Evolutionary conservation across 805 yeast genomes (phyloP).

Genomic region (Candida rishiriensis): DNA sequence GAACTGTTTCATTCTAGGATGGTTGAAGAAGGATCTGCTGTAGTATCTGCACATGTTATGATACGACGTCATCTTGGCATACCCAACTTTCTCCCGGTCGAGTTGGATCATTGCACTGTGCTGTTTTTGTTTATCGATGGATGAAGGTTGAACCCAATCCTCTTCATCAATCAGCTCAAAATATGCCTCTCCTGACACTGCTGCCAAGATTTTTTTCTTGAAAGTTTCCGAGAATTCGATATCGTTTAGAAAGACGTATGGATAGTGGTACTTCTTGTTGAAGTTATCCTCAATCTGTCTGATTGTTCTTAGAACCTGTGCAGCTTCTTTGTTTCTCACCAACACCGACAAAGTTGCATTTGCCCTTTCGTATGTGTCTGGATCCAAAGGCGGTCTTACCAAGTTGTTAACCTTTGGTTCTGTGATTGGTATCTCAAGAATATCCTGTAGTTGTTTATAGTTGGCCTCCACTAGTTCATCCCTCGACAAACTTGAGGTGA

Average conservation of each 20-base stretch:
- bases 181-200: constrained; percentile 39
- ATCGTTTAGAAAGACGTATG: constrained; percentile 79
- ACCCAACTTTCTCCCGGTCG: constrained; percentile 40
- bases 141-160: constrained; percentile 44
- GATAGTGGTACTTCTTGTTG: constrained; percentile 68
- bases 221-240: constrained; percentile 57
- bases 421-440: constrained; percentile 33
- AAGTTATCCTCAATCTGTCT: constrained; percentile 57
- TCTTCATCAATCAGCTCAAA: constrained; percentile 49
- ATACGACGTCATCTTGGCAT: constrained; percentile 59
- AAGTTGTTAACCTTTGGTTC: constrained; percentile 45
- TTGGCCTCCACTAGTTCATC: constrained; percentile 36
- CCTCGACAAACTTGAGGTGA: constrained; percentile 9
- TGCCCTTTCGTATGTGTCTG: constrained; percentile 38
- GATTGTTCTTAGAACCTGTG: constrained; percentile 48
- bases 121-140: constrained; percentile 36
- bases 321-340: constrained; percentile 64
- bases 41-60: constrained; percentile 86
- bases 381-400: constrained; percentile 23
- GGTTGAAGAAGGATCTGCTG: constrained; percentile 57
- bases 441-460: constrained; percentile 32
- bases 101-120: constrained; percentile 33
- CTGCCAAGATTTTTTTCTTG: constrained; percentile 37
- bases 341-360: constrained; percentile 73
- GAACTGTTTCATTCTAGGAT: constrained; percentile 57